Evolutionary conservation across 2,329 filamentous ascomycete species (phyloP).

Genomic region (Exserohilum rostratum): DNA sequence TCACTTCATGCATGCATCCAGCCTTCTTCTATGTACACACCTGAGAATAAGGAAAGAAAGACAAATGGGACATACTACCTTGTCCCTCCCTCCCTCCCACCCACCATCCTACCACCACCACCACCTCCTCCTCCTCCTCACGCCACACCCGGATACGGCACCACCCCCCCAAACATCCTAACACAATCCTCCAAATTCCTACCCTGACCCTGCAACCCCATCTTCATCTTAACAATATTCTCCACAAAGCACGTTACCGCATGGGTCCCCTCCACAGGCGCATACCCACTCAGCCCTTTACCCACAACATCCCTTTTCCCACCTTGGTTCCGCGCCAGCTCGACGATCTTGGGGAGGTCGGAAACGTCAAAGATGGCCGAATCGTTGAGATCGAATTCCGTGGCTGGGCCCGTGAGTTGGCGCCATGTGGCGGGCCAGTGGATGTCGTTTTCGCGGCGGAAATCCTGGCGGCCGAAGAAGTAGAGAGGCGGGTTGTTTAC

Average conservation of each 20-base stretch:
- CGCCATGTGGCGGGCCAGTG: conserved; percentile 72
- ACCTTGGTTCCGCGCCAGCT: conserved; percentile 17
- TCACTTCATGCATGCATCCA: too few relatives aligned
- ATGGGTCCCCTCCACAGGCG: conserved; percentile 13
- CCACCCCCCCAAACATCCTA: conserved; percentile 4
- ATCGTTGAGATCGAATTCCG: conserved; percentile 31
- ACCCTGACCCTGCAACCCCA: not conserved
- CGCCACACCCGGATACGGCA: conserved; percentile 6
- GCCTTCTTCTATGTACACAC: too few relatives aligned
- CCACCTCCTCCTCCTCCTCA: not conserved
- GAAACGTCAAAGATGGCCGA: conserved; percentile 30
- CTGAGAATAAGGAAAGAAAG: too few relatives aligned
- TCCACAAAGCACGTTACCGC: conserved; percentile 25
- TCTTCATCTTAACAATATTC: conserved; percentile 19
- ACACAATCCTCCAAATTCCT: conserved; percentile 16
- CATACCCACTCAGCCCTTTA: conserved; percentile 8
- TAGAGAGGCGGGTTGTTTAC: conserved; percentile 17
- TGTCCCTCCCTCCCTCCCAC: not conserved
- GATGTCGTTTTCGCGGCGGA: conserved; percentile 94
- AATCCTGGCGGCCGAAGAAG: conserved; percentile 65
- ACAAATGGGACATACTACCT: too few relatives aligned
- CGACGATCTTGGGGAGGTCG: conserved; percentile 29
- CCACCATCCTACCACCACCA: not conserved
- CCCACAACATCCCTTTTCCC: conserved; percentile 4
- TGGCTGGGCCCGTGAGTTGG: conserved; percentile 21